These are phyloP conservation scores for Ceratocystis smalleyi DNA, from an alignment of 2,329 filamentous ascomycete genomes.

Conservation along the genomic window DNA sequence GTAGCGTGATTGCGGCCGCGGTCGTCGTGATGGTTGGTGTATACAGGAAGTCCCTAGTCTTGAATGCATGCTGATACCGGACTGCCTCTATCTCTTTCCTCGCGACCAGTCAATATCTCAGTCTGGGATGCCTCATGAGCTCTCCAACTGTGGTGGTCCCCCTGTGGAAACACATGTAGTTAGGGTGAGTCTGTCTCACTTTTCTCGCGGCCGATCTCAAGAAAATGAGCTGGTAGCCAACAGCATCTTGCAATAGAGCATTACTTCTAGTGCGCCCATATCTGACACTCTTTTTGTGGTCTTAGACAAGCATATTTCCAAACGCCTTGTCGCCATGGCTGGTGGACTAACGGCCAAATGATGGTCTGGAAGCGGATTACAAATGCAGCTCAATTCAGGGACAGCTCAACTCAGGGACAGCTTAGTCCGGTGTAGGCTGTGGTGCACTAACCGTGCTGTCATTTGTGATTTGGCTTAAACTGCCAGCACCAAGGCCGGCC, in stretches of 20 bases:
- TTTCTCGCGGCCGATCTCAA: no score
- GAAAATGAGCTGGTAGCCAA: not conserved
- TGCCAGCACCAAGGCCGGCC: not conserved
- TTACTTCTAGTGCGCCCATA: slow-evolving; percentile 30
- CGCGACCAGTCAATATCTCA: not conserved
- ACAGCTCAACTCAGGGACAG: slow-evolving; percentile 41
- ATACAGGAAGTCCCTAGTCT: no score
- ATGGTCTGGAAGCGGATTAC: slow-evolving; percentile 45
- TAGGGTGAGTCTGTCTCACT: no score
- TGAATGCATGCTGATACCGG: no score
- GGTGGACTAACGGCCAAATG: slow-evolving; percentile 38
- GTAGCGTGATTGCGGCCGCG: no score
- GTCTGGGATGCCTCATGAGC: slow-evolving; percentile 19
- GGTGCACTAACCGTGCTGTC: slow-evolving; percentile 44
- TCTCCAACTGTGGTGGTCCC: slow-evolving; percentile 23
- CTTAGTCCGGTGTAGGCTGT: slow-evolving; percentile 49
- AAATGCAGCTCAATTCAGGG: slow-evolving; percentile 46
- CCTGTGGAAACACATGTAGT: slow-evolving; percentile 11
- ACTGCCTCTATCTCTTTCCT: no score
- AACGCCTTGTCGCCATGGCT: slow-evolving; percentile 23
- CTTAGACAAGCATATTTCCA: slow-evolving; percentile 31
- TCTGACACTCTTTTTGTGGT: slow-evolving; percentile 29
- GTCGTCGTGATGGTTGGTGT: no score
- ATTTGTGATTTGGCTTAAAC: slow-evolving; percentile 28
- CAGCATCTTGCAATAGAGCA: slow-evolving; percentile 25